These are phyloP conservation scores for Colletotrichum liriopes DNA, from an alignment of 2,329 filamentous ascomycete species.

Conservation along the genomic window DNA sequence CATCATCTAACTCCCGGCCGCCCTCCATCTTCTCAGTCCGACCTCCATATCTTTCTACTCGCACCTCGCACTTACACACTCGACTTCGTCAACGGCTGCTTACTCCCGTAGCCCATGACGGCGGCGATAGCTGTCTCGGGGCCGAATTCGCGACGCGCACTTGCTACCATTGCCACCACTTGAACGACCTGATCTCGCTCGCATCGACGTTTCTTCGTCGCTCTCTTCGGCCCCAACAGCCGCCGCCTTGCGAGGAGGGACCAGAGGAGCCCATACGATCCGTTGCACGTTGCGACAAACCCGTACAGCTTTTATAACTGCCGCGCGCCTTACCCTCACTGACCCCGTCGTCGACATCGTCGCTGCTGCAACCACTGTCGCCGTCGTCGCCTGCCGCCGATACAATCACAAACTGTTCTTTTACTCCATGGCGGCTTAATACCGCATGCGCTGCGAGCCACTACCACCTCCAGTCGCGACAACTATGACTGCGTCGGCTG, in stretches of 20 bases:
- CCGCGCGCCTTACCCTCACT: not conserved
- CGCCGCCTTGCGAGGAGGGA: constrained; percentile 22
- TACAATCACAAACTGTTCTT: not conserved
- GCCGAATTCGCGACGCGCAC: constrained; percentile 39
- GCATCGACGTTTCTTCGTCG: constrained; percentile 18
- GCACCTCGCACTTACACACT: constrained; percentile 4
- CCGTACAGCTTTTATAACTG: not conserved
- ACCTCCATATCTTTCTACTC: not conserved
- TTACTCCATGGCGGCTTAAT: constrained; percentile 53
- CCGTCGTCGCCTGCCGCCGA: constrained; percentile 6
- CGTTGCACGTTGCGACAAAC: constrained; percentile 3
- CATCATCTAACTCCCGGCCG: constrained; percentile 31
- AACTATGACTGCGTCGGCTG: constrained; percentile 59
- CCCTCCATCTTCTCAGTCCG: constrained; percentile 23
- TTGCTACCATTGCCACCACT: not conserved
- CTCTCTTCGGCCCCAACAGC: constrained; percentile 35
- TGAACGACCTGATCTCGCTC: constrained; percentile 13
- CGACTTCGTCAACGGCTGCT: constrained; percentile 21
- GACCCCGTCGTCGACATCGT: not conserved
- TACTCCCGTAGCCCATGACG: constrained; percentile 31
- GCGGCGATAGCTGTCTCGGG: constrained; percentile 41
- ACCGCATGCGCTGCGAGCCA: constrained; percentile 38
- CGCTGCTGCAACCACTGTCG: not conserved
- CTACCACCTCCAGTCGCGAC: constrained; percentile 47
- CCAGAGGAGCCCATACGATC: not conserved